Conservation (phyloP, 495 filamentous ascomycete genomes). For the Zalerion maritima region DNA sequence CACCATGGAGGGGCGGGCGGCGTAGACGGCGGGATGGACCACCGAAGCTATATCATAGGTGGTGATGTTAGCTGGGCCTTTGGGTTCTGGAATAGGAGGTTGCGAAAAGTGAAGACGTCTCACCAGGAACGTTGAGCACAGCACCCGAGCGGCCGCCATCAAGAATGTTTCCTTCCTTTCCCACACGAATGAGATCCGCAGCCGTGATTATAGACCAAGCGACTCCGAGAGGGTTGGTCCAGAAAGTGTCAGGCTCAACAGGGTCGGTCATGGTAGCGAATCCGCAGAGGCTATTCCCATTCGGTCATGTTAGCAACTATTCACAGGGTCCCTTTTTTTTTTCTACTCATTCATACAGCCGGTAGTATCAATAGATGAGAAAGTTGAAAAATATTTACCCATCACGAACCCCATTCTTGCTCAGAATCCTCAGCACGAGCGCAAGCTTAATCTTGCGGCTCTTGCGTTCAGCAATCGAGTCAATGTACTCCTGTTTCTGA, state of each 20-base stretch:
- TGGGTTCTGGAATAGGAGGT: background rate
- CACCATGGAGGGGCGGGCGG: constrained; percentile 53
- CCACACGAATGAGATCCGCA: constrained; percentile 58
- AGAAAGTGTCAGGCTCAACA: constrained; percentile 53
- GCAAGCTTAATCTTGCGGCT: constrained; percentile 10
- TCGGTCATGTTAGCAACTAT: too few relatives aligned
- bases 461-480: constrained; percentile 11
- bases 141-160: constrained; percentile 48
- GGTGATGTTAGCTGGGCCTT: background rate
- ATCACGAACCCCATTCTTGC: constrained; percentile 10
- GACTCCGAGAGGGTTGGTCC: constrained; percentile 70
- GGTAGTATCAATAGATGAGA: background rate
- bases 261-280: constrained; percentile 36
- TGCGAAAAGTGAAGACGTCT: background rate
- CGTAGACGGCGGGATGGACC: constrained; percentile 55
- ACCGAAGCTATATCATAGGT: constrained; percentile 30
- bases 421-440: constrained; percentile 11
- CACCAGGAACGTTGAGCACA: constrained; percentile 48
- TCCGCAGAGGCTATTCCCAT: constrained; percentile 6
- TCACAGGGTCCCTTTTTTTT: too few relatives aligned
- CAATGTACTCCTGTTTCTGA: too few relatives aligned
- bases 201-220: constrained; percentile 55
- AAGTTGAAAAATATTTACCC: constrained; percentile 2
- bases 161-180: constrained; percentile 49
- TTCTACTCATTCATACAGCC: too few relatives aligned